A percentile compares a stretch with the other conserved stretches of the same genome.
These are phyloP conservation scores for Tritrichomonas foetus DNA, from an alignment of 208 protist species.

Conservation along the genomic window DNA sequence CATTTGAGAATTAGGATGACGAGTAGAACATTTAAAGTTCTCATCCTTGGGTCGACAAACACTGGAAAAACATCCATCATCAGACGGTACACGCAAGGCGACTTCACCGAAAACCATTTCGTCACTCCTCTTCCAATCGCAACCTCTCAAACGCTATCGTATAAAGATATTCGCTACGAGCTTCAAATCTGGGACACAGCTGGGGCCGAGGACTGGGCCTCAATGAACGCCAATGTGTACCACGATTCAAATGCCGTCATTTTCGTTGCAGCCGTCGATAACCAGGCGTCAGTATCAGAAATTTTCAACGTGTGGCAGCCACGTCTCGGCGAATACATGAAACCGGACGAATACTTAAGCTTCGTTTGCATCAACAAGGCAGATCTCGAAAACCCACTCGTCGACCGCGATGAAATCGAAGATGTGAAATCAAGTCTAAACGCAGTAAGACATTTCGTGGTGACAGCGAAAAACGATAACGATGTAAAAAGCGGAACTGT, in stretches of 20 bases:
- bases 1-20: too few species aligned
- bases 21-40: neutral
- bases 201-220: neutral
- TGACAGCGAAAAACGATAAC: too few species aligned
- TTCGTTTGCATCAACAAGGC: too few species aligned
- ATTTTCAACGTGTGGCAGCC: neutral
- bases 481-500: too few species aligned
- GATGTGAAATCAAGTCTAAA: too few species aligned
- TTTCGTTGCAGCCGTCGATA: neutral
- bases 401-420: too few species aligned
- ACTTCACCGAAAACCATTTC: neutral
- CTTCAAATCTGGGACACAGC: neutral
- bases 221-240: neutral
- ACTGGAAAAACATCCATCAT: slow-evolving; percentile 17
- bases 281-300: neutral
- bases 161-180: neutral
- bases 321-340: too few species aligned
- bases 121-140: neutral
- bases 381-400: too few species aligned
- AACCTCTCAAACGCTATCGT: neutral
- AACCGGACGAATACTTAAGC: too few species aligned
- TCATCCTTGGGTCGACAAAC: neutral
- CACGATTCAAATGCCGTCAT: neutral
- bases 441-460: too few species aligned
- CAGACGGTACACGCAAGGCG: neutral